These are phyloP conservation scores for Kodamaea anthophila DNA, from an alignment of 1,139 yeast genomes.

Conservation along the genomic window DNA sequence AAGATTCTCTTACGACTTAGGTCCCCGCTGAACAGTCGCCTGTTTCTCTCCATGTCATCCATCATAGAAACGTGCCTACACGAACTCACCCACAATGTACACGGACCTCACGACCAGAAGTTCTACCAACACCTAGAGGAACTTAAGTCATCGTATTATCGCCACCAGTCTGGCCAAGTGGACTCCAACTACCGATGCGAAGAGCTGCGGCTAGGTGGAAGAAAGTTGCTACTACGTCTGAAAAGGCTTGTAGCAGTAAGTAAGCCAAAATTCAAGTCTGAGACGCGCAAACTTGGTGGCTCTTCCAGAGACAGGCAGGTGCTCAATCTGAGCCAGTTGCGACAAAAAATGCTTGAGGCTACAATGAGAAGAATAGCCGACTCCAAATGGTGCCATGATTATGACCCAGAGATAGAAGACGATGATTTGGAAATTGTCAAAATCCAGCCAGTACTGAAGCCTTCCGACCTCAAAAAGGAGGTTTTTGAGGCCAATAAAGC, in stretches of 20 bases:
- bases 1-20: slow-evolving; percentile 72
- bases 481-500: slow-evolving; percentile 21
- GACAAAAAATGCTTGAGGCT: slow-evolving; percentile 56
- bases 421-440: slow-evolving; percentile 14
- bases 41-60: slow-evolving; percentile 62
- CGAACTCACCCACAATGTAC: slow-evolving; percentile 75
- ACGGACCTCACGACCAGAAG: slow-evolving; percentile 72
- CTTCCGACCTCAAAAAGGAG: too few relatives aligned
- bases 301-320: slow-evolving; percentile 5
- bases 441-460: slow-evolving; percentile 2
- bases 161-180: slow-evolving; percentile 41
- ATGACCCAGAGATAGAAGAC: slow-evolving; percentile 14
- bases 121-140: slow-evolving; percentile 66
- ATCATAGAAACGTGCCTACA: slow-evolving; percentile 81
- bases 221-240: slow-evolving; percentile 25
- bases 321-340: too few relatives aligned
- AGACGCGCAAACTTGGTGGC: slow-evolving; percentile 31
- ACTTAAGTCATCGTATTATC: slow-evolving; percentile 52
- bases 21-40: slow-evolving; percentile 45
- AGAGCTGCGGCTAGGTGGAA: slow-evolving; percentile 49
- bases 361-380: slow-evolving; percentile 60
- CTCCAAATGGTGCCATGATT: slow-evolving; percentile 47
- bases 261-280: slow-evolving; percentile 34
- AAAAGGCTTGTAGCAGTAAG: slow-evolving; percentile 33
- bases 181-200: slow-evolving; percentile 41